Evolutionary conservation across 768 basidiomycete species (phyloP).

Genomic region (Collybia mongolica): DNA sequence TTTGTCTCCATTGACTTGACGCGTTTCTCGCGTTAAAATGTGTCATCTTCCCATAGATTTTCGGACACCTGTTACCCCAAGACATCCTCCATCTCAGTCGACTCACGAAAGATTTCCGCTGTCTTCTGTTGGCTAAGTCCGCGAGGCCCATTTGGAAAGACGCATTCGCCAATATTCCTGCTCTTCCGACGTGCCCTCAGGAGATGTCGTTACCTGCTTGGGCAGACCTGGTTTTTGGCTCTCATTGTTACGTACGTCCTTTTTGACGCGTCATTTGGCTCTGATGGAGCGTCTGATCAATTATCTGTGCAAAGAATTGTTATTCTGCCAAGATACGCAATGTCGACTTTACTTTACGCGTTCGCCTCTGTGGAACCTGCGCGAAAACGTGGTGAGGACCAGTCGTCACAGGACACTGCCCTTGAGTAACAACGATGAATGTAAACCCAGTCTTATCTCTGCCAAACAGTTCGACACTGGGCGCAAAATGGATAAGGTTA

Average conservation of each 20-base stretch:
- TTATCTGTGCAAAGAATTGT: constrained; percentile 17
- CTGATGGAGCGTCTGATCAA: constrained; percentile 2
- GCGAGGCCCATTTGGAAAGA: constrained; percentile 22
- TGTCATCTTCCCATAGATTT: constrained; percentile 1
- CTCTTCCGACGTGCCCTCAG: constrained; percentile 23
- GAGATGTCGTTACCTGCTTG: constrained; percentile 23
- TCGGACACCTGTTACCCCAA: constrained; percentile 23
- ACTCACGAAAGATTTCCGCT: constrained; percentile 25
- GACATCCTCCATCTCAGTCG: constrained; percentile 30
- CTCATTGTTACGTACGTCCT: constrained; percentile 26
- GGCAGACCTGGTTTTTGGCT: constrained; percentile 25
- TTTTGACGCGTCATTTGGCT: background rate
- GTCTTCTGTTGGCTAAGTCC: constrained; percentile 21
- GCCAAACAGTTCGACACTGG: constrained; percentile 11
- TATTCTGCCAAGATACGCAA: constrained; percentile 3
- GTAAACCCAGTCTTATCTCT: constrained; percentile 10
- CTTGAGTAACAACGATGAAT: background rate
- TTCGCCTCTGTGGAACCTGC: constrained; percentile 24
- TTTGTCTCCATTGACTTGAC: background rate
- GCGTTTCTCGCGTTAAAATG: background rate
- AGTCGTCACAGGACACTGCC: background rate
- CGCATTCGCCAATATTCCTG: constrained; percentile 17
- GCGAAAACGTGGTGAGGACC: constrained; percentile 15
- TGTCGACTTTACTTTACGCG: constrained; percentile 23
- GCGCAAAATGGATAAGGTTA: constrained; percentile 12